Conservation (phyloP, 164 flowering plant species). For the Cinnamomum chago region DNA sequence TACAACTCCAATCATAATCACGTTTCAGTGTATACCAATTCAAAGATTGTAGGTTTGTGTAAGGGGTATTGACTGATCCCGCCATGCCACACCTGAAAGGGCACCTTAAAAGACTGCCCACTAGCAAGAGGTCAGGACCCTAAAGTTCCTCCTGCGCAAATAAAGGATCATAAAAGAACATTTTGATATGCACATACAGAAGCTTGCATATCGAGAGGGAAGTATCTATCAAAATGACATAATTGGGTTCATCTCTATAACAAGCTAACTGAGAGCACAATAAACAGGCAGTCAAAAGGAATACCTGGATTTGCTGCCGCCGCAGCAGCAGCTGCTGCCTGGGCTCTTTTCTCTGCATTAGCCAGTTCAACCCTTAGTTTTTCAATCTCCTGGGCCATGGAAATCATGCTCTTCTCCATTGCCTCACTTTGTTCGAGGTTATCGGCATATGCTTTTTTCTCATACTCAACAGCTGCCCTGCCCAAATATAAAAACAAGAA, state of each 20-base stretch:
- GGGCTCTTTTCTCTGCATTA: conserved; percentile 61
- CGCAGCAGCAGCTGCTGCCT: conserved; percentile 46
- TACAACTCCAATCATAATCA: no score
- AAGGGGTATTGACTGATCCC: neutral
- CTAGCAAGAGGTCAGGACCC: neutral
- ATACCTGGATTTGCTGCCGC: conserved; percentile 53
- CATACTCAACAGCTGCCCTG: conserved; percentile 70
- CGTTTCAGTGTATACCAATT: no score
- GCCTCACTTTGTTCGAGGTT: conserved; percentile 47
- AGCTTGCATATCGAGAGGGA: neutral
- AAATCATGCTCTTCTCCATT: conserved; percentile 54
- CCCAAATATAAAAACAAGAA: neutral
- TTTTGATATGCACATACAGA: neutral
- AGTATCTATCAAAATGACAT: neutral
- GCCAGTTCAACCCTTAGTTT: conserved; percentile 57
- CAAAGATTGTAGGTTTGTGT: no score
- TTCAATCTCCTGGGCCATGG: conserved; percentile 51
- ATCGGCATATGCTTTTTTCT: conserved; percentile 50
- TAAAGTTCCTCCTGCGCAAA: neutral
- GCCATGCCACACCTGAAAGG: neutral
- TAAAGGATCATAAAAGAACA: no score
- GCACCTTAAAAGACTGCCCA: neutral
- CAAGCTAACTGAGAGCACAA: no score
- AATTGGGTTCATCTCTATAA: neutral
- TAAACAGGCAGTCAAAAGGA: neutral